Base-by-base conservation (phyloP, 208 protist genomes). In the Trypanosoma grayi region DNA sequence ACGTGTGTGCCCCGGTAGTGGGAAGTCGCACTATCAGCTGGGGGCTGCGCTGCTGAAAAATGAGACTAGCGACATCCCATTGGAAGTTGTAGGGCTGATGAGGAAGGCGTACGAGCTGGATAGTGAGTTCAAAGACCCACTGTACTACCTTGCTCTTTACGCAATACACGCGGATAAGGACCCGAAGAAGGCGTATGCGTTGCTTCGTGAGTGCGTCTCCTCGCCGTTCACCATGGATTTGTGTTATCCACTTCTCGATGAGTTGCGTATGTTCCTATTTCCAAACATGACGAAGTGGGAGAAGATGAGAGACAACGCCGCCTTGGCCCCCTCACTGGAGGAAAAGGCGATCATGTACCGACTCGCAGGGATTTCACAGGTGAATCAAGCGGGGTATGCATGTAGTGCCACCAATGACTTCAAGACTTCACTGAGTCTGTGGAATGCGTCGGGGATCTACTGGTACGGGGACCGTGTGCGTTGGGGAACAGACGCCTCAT, bases 1-100 rank as follows among this genome's bases (percentile, higher is more conserved):
- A 16, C 13, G 51, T 34, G 60, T 70, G 9, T 89, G 83, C 64
- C 78, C 78, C 10, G 77, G 48, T 39, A 85, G 83, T 53, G 83
- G 76, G 22, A 89, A 89, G 56, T 39, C 46, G 9, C 58, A 75
- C 45, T 48, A 31, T 28, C 70, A 75, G 37, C 40, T 81, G 1
- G 81, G 61, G 4, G 43, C 52, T 16, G 46, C 72, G 11, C 2
- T 78, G 9, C 36, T 70, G 20, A 25, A 22, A 33, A 56, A 59
- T 8, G 56, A 74, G 25, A n/a, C 16, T 4, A 22, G 33, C 14
- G 8, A 6, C 24, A 37, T 83, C 22, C 71, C 60, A 6, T 25
- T 39, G 0, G 77, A 82, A 52, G 33, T 69, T 13, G 33, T 75
- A 24, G 25, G 44, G 27, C 62, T 79, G 28, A 66, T 77, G 16